Evolutionary conservation across 192 early-diverging fungal genomes (phyloP), one percentile per base, ranked within the genome.

Genomic region (Mortierella antarctica): DNA sequence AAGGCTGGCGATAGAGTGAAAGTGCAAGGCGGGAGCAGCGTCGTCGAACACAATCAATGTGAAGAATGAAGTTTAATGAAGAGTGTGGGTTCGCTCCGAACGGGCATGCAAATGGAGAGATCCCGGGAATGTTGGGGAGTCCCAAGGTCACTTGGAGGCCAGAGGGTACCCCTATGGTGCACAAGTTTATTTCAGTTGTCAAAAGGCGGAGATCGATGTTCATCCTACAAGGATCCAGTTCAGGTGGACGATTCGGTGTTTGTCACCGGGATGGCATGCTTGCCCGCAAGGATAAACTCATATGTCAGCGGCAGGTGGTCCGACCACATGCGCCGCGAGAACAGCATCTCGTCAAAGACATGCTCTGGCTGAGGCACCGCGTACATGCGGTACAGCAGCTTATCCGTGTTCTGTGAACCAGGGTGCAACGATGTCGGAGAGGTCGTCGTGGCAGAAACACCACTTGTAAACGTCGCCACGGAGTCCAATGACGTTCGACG

Each of bases 341-440:
- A 80, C 60, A 80, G 46, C 77, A 80, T 80, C 69, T 80, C 77
- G 49, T 80, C 77, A 72, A 80, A 80, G 9, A 80, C 77, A 51
- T 72, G 6, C 41, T 80, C 77, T 3, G 77, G 70, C 15, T 72
- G 57, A 2, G 77, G 70, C 6, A 62, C 64, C 0, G 77, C 69
- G 9, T 80, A 80, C 77, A 80, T 80, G 8, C 70, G 41, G 54
- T 80, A 80, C 40, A 80, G 17, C 52, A 80, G 41, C 60, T 72
- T 72, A 46, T 80, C 77, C 2, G 77, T 80, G 21, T 65, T 80
- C n/a, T 65, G 70, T 20, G 57, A 53, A 0, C 7, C 50, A 0
- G 77, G 67, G 17, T 80, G 77, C n/a, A 80, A 18, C 2, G 65
- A 71, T 5, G 40, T 50, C 1, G 76, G 58, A 4, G 69, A 71